These are phyloP conservation scores for Spathaspora gorwiae DNA, from an alignment of 805 yeast species.

Conservation along the genomic window DNA sequence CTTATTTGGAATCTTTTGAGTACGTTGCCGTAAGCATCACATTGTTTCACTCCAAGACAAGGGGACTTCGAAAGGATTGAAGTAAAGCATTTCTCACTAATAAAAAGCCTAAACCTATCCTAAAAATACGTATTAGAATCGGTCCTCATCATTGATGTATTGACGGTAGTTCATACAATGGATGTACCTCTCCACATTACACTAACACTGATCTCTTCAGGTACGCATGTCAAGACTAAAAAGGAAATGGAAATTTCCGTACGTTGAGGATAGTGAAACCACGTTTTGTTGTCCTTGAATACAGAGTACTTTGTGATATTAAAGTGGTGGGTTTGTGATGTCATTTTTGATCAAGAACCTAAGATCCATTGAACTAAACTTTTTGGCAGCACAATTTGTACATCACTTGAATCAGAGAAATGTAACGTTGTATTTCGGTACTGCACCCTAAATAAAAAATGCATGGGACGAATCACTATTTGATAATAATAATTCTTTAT, in stretches of 20 bases:
- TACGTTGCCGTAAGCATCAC: conserved; percentile 15
- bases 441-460: too few species aligned
- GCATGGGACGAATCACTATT: too few species aligned
- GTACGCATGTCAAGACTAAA: conserved; percentile 4
- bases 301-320: conserved; percentile 8
- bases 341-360: too few species aligned
- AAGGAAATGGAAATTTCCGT: conserved; percentile 18
- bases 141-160: background rate
- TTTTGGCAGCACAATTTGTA: too few species aligned
- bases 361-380: too few species aligned
- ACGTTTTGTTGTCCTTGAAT: conserved; percentile 6
- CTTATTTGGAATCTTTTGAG: conserved; percentile 26
- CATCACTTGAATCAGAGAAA: too few species aligned
- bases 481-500: too few species aligned
- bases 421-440: too few species aligned
- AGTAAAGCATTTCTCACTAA: conserved; percentile 4
- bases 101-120: conserved; percentile 1
- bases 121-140: background rate
- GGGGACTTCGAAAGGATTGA: conserved; percentile 21
- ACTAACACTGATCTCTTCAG: conserved; percentile 5
- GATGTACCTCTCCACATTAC: conserved; percentile 18
- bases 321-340: background rate
- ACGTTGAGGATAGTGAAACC: conserved; percentile 31
- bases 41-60: conserved; percentile 24
- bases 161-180: conserved; percentile 11